phyloP scores from a whole-genome alignment of 2,329 filamentous ascomycete species.

The Penicillium aurantiogriseum region DNA sequence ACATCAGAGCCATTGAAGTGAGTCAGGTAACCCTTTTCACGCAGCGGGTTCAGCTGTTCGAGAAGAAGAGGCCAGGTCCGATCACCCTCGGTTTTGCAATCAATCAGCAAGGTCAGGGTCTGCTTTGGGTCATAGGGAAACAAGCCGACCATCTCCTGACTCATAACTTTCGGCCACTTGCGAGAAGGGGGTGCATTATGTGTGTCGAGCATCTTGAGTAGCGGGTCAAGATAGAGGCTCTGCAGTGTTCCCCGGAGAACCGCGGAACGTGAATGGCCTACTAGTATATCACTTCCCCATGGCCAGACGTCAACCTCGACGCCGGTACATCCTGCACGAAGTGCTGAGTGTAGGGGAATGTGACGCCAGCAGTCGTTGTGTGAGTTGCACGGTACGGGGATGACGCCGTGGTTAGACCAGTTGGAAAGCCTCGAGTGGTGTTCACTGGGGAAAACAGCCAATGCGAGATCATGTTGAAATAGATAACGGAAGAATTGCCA shows the following conservation, averaged over 20 bases:
- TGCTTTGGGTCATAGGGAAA: constrained; percentile 55
- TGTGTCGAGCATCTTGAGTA: constrained; percentile 57
- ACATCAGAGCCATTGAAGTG: constrained; percentile 43
- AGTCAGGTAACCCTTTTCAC: constrained; percentile 45
- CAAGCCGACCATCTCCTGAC: constrained; percentile 48
- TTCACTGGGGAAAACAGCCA: neutral
- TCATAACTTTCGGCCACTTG: neutral
- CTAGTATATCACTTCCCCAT: constrained; percentile 56
- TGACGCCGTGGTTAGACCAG: constrained; percentile 36
- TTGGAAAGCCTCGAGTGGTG: neutral
- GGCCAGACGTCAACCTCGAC: constrained; percentile 71
- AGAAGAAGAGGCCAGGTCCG: constrained; percentile 28
- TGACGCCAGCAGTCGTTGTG: constrained; percentile 71
- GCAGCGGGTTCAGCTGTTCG: constrained; percentile 42
- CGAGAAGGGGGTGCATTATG: constrained; percentile 42
- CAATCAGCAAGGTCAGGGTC: constrained; percentile 63
- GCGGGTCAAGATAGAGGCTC: constrained; percentile 63
- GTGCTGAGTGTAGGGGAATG: constrained; percentile 62
- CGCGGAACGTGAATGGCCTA: constrained; percentile 61
- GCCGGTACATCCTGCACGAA: constrained; percentile 59
- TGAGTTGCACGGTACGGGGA: constrained; percentile 61
- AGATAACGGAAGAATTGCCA: constrained; percentile 2
- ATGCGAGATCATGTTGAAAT: neutral
- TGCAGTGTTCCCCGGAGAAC: constrained; percentile 58
- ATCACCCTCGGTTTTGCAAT: constrained; percentile 62